A percentile compares a stretch with the other conserved stretches of the same genome.
Conservation (phyloP, 2,329 filamentous ascomycete species). For the Xylaria arbuscula region DNA sequence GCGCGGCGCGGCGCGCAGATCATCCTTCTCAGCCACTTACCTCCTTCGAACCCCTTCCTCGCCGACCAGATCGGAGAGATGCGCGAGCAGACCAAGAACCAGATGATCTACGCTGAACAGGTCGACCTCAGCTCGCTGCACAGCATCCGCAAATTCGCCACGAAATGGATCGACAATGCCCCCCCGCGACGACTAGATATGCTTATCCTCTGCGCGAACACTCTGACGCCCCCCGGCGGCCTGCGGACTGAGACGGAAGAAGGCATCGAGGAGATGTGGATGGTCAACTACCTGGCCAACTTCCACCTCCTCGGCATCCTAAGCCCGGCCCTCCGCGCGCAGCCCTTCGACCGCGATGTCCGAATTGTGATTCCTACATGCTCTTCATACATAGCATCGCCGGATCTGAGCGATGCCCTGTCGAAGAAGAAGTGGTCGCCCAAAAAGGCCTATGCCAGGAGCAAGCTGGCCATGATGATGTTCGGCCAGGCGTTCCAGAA, state of each 20-base stretch:
- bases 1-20: conserved; percentile 88
- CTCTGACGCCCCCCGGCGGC: conserved; percentile 75
- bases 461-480: conserved; percentile 83
- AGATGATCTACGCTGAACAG: conserved; percentile 94
- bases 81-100: conserved; percentile 78
- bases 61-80: conserved; percentile 93
- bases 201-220: conserved; percentile 87
- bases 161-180: conserved; percentile 96
- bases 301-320: conserved; percentile 94
- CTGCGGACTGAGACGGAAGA: conserved; percentile 73
- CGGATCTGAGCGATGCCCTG: conserved; percentile 68
- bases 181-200: conserved; percentile 90
- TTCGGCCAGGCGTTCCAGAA: conserved; percentile 94
- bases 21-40: conserved; percentile 85
- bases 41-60: conserved; percentile 86
- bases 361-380: conserved; percentile 88
- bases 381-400: conserved; percentile 84
- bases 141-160: conserved; percentile 91
- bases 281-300: conserved; percentile 94
- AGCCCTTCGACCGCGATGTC: conserved; percentile 94
- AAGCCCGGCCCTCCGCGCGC: conserved; percentile 87
- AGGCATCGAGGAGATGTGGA: conserved; percentile 90
- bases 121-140: conserved; percentile 90
- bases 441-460: conserved; percentile 69
- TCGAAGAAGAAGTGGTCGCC: conserved; percentile 66